These are phyloP conservation scores for Hortaea werneckii DNA, from an alignment of 2,329 filamentous ascomycete species.

Conservation along the genomic window DNA sequence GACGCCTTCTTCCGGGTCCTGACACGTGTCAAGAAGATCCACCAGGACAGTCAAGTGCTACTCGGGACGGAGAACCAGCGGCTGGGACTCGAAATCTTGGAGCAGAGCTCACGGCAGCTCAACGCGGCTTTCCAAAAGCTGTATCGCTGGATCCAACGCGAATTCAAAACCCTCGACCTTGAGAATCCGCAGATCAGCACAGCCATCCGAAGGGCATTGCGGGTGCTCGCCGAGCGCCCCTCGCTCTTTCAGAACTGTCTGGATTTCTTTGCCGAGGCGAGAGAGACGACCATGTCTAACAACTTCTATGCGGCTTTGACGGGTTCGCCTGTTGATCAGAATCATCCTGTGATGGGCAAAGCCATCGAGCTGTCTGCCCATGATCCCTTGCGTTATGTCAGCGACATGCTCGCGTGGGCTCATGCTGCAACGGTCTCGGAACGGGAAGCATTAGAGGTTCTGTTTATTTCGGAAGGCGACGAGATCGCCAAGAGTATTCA, in stretches of 20 bases:
- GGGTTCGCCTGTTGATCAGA: constrained; percentile 52
- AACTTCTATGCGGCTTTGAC: constrained; percentile 83
- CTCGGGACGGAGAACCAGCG: constrained; percentile 85
- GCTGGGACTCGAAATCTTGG: constrained; percentile 81
- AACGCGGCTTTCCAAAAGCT: constrained; percentile 91
- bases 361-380: constrained; percentile 92
- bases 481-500: constrained; percentile 77
- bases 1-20: constrained; percentile 74
- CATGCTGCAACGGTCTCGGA: constrained; percentile 93
- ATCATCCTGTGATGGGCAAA: constrained; percentile 49
- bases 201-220: constrained; percentile 70
- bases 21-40: constrained; percentile 72
- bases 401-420: constrained; percentile 96
- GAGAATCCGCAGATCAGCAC: constrained; percentile 89
- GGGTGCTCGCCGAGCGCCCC: constrained; percentile 80
- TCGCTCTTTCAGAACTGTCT: constrained; percentile 87
- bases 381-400: constrained; percentile 81
- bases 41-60: constrained; percentile 77
- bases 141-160: constrained; percentile 87
- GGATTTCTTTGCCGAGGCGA: constrained; percentile 82
- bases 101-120: constrained; percentile 75
- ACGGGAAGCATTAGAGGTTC: constrained; percentile 76
- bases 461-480: constrained; percentile 85
- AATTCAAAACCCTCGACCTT: constrained; percentile 84
- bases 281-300: constrained; percentile 78